Evolutionary conservation across 1,284 basidiomycete species (phyloP), one percentile per base, ranked within the genome.

Genomic region (Rhodotorula sp.): DNA sequence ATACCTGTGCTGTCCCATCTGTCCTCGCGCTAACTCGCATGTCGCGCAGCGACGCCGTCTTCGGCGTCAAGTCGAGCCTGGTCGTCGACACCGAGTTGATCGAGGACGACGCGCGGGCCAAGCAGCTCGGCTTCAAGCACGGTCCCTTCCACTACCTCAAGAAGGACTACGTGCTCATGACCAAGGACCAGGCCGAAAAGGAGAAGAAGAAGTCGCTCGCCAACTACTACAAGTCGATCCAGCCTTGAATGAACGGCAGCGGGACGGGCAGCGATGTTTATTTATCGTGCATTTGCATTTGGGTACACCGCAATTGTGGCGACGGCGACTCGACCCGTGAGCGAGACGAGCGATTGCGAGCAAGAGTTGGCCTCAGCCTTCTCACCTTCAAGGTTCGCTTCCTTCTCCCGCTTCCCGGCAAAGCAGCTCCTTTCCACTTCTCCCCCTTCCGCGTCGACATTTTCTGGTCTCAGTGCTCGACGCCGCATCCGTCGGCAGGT

Each of bases 51-150:
- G 75, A 77, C 51, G 76, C 76, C 31, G 90, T 92, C 2, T 92
- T 92, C 78, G 90, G 90, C 20, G 89, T 89, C 20, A 90, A 79
- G 71, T 72, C 74, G 16, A 76, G 72, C 2, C 71, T 80, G 30
- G 59, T 71, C 34, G 62, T 70, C n/a, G 62, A 68, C 44, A 55
- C 69, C n/a, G 55, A 50, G 64, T 82, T 84, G 10, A 63, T 76
- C 48, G 52, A 65, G 46, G 81, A 79, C 20, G 81, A 87, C 68
- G 84, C 86, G 11, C 82, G 85, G 66, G 83, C 84, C 71, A 85
- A 86, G 55, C 87, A 88, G 13, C 89, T 89, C 80, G 83, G 83
- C 34, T 77, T 77, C 64, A 83, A 85, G 40, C 85, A 84, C 9
- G 84, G 83, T 46, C 83, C 85, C 7, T 89, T 88, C 82, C 84